Conservation (phyloP, 352 stramenopile species). For the Phytopythium ostracodes region DNA sequence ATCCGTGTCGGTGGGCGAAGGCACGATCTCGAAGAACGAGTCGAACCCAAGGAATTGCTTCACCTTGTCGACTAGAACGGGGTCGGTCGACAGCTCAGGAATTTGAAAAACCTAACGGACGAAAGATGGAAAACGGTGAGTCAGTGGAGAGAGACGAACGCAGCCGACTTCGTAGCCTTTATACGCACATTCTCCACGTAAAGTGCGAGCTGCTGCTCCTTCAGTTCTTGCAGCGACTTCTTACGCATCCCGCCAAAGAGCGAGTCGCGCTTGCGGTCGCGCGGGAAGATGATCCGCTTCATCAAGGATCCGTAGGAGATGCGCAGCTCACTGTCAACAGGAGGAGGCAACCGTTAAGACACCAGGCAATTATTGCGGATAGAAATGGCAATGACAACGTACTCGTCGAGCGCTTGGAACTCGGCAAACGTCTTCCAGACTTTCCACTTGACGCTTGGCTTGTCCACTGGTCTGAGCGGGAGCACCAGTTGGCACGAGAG, state of each 20-base stretch:
- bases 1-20: background rate
- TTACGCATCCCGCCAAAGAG: constrained; percentile 65
- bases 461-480: constrained; percentile 40
- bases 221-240: constrained; percentile 61
- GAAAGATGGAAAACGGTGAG: background rate
- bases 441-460: constrained; percentile 77
- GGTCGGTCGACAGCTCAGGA: constrained; percentile 35
- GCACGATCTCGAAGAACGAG: constrained; percentile 59
- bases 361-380: background rate
- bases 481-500: constrained; percentile 67
- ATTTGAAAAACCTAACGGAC: constrained; percentile 46
- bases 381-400: constrained; percentile 6
- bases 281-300: constrained; percentile 53
- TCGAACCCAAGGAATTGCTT: constrained; percentile 64
- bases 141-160: background rate
- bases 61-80: constrained; percentile 32
- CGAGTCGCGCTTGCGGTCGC: constrained; percentile 69
- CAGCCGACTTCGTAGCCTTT: background rate
- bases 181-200: constrained; percentile 56
- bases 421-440: constrained; percentile 68
- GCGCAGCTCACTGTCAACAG: constrained; percentile 46
- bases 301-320: constrained; percentile 45
- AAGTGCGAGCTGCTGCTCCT: constrained; percentile 64
- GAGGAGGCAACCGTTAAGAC: background rate
- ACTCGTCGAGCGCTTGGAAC: constrained; percentile 72